A percentile compares a stretch with the other conserved stretches of the same genome.
Evolutionary conservation across 306 rosid genomes (phyloP).

Genomic region (Mimosa pudica): DNA sequence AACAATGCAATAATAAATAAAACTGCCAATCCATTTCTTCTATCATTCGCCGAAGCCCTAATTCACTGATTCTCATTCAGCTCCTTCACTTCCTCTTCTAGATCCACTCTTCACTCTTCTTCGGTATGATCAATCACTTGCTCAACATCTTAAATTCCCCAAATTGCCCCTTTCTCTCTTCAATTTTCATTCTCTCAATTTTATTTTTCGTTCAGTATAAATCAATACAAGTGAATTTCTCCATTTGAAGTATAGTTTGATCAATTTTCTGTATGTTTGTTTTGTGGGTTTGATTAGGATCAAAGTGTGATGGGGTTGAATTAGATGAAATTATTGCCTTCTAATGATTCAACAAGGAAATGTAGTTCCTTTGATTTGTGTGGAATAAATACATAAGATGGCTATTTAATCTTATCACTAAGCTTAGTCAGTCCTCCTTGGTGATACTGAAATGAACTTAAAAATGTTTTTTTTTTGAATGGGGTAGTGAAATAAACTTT

Average conservation of each 20-base stretch:
- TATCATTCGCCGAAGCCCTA: conserved; percentile 49
- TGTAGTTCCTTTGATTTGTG: not conserved
- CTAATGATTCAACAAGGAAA: conserved; percentile 14
- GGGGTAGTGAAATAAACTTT: not conserved
- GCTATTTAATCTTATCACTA: not conserved
- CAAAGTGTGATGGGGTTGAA: conserved; percentile 25
- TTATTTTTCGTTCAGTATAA: conserved; percentile 3
- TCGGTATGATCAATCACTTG: conserved; percentile 43
- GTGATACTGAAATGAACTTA: not conserved
- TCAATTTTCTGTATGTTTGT: not conserved
- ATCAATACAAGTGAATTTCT: not conserved
- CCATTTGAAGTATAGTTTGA: conserved; percentile 7
- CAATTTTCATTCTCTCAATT: not conserved
- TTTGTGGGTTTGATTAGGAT: conserved; percentile 9
- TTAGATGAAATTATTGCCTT: conserved; percentile 19
- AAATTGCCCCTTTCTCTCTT: not conserved
- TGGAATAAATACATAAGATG: not conserved
- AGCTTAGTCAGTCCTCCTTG: not conserved
- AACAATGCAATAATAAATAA: not conserved
- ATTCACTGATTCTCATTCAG: conserved; percentile 45
- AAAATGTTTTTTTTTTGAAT: conserved; percentile 20
- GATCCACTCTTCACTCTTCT: conserved; percentile 23
- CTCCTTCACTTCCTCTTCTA: conserved; percentile 25
- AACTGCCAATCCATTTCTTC: conserved; percentile 15
- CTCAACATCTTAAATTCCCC: conserved; percentile 41